Evolutionary conservation across 2,329 filamentous ascomycete genomes (phyloP).

Genomic region (Trichoderma koningii): DNA sequence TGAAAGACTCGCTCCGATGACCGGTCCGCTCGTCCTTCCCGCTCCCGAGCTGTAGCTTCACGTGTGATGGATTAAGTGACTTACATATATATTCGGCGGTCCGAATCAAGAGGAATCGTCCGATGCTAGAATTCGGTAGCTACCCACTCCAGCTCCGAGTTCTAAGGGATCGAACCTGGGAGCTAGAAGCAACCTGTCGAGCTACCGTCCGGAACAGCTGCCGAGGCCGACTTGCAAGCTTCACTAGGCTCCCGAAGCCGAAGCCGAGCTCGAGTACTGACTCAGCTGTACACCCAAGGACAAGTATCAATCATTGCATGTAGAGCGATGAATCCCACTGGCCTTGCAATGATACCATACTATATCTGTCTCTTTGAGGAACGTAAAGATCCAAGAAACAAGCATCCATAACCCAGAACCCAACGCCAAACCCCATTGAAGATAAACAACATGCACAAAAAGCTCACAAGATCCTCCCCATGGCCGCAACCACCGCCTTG

Average conservation of each 20-base stretch:
- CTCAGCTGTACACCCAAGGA: not conserved
- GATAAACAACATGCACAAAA: no score
- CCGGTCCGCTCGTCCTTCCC: slow-evolving; percentile 10
- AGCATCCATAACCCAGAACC: not conserved
- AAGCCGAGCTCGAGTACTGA: not conserved
- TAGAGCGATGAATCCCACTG: no score
- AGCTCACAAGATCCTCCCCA: slow-evolving; percentile 32
- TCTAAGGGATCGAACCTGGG: not conserved
- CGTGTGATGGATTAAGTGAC: no score
- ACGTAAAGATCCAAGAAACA: not conserved
- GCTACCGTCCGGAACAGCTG: not conserved
- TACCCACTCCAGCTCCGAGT: not conserved
- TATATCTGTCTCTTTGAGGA: not conserved
- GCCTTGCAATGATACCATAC: no score
- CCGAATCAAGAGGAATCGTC: not conserved
- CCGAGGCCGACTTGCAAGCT: not conserved
- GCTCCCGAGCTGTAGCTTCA: not conserved
- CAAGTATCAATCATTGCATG: no score
- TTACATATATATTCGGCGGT: not conserved
- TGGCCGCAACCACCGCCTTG: slow-evolving; percentile 32
- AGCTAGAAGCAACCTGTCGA: not conserved
- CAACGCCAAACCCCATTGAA: no score
- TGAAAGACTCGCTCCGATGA: not conserved
- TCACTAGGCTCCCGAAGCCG: not conserved
- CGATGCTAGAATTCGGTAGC: not conserved